Evolutionary conservation across 139 green algal species (phyloP).

Genomic region (Chlorella sp.): DNA sequence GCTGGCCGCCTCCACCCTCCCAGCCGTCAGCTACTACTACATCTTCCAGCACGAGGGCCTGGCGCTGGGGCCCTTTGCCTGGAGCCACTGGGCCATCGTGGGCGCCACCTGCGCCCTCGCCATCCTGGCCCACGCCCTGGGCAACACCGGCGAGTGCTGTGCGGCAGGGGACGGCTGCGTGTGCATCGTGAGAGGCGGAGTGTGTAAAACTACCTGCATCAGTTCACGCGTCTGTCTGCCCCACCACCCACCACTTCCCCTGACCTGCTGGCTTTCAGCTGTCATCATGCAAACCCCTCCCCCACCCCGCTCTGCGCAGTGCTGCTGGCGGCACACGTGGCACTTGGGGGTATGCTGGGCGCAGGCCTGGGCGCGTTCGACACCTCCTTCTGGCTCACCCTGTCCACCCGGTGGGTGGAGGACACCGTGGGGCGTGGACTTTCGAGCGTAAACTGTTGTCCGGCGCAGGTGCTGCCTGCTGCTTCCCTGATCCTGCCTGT

Average conservation of each 20-base stretch:
- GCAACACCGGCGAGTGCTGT: neutral
- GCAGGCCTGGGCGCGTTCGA: conserved; percentile 30
- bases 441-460: too few relatives aligned
- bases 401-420: conserved; percentile 21
- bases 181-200: too few relatives aligned
- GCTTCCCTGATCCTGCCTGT: too few relatives aligned
- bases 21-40: conserved; percentile 32
- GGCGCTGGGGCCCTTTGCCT: conserved; percentile 35
- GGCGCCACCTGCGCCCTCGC: neutral
- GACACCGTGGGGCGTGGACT: too few relatives aligned
- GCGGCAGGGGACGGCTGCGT: too few relatives aligned
- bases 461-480: too few relatives aligned
- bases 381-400: conserved; percentile 25
- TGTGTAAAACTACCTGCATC: too few relatives aligned
- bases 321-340: conserved; percentile 24
- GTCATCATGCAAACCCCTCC: too few relatives aligned
- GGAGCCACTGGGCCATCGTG: conserved; percentile 35
- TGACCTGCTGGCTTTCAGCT: too few relatives aligned
- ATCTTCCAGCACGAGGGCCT: conserved; percentile 19
- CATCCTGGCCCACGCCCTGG: conserved; percentile 3
- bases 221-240: too few relatives aligned
- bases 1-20: conserved; percentile 28
- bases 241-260: too few relatives aligned
- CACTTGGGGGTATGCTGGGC: conserved; percentile 11
- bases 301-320: neutral